Conservation (phyloP, 2,329 filamentous ascomycete genomes). For the Tolypocladium paradoxum region DNA sequence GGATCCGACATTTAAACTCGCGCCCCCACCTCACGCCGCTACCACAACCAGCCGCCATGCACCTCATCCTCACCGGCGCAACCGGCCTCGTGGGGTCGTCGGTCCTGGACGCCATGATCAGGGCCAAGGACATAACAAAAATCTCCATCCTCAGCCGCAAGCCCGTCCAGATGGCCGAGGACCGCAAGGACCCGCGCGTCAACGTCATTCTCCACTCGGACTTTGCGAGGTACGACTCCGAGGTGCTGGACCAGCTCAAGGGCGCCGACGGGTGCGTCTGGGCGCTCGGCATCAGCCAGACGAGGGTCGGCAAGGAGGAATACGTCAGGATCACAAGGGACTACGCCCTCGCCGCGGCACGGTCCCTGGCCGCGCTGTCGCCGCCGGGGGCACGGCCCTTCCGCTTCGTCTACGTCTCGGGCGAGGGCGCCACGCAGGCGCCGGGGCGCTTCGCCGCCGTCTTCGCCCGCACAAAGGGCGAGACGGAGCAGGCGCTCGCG, state of each 20-base stretch:
- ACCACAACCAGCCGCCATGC: too few species aligned
- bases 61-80: slow-evolving; percentile 58
- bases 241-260: slow-evolving; percentile 46
- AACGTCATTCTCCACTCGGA: slow-evolving; percentile 59
- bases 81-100: slow-evolving; percentile 55
- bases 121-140: slow-evolving; percentile 41
- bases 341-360: slow-evolving; percentile 53
- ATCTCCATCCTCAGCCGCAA: slow-evolving; percentile 59
- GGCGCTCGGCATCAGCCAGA: slow-evolving; percentile 59
- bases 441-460: slow-evolving; percentile 45
- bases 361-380: slow-evolving; percentile 42
- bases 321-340: slow-evolving; percentile 59
- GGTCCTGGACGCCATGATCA: slow-evolving; percentile 52
- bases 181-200: slow-evolving; percentile 44
- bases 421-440: slow-evolving; percentile 45
- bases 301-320: slow-evolving; percentile 48
- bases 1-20: too few species aligned
- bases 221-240: slow-evolving; percentile 48
- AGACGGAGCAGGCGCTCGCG: slow-evolving; percentile 49
- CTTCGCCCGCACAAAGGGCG: slow-evolving; percentile 57
- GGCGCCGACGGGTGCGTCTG: slow-evolving; percentile 62
- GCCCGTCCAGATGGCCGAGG: slow-evolving; percentile 52
- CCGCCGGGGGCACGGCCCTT: slow-evolving; percentile 36
- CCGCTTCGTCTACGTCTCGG: slow-evolving; percentile 63
- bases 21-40: too few species aligned